A percentile compares a stretch with the other conserved stretches of the same genome.
These are phyloP conservation scores for Grosmannia serpens DNA, from an alignment of 2,329 filamentous ascomycete species.

Conservation along the genomic window DNA sequence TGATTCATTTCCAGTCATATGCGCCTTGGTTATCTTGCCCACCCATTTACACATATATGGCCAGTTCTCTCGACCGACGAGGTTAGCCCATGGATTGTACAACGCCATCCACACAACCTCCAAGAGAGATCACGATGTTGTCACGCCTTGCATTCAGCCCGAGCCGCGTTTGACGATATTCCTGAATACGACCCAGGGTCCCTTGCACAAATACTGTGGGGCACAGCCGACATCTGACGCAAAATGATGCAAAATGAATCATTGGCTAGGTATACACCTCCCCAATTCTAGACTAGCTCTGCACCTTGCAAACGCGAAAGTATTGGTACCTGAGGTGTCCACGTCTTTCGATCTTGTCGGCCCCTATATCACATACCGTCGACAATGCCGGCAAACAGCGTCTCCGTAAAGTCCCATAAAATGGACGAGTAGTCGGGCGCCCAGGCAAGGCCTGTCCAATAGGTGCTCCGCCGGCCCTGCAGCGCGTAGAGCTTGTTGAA, in stretches of 20 bases:
- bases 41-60: background rate
- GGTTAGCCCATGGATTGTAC: too few species aligned
- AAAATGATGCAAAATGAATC: slow-evolving; percentile 14
- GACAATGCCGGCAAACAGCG: background rate
- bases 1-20: background rate
- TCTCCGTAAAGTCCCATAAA: background rate
- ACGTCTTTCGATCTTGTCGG: background rate
- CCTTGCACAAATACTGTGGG: too few species aligned
- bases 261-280: slow-evolving; percentile 10
- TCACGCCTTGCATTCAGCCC: too few species aligned
- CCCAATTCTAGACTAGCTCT: background rate
- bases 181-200: background rate
- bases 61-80: background rate
- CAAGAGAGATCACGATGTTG: too few species aligned
- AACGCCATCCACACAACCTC: too few species aligned
- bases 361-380: background rate
- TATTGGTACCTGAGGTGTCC: background rate
- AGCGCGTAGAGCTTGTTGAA: background rate
- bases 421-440: background rate
- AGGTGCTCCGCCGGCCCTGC: background rate
- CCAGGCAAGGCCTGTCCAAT: background rate
- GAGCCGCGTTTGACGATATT: background rate
- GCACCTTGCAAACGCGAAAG: background rate
- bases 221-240: background rate
- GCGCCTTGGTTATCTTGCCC: background rate